Base-by-base conservation (phyloP, 169 alveolate genomes). In the Plasmodium vinckei region DNA sequence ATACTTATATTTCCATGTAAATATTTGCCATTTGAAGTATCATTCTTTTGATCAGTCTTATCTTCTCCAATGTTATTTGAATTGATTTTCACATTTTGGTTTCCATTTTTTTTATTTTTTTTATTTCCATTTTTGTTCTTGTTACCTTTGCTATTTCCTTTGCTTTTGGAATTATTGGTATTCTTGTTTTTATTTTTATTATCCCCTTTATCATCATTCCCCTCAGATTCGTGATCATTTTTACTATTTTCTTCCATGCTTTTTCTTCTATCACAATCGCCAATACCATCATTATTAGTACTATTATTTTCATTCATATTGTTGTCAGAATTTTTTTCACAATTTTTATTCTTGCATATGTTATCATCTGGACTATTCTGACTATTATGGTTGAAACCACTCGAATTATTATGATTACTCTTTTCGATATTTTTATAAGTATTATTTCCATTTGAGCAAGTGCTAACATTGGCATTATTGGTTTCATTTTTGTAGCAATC, bases 51-150 rank as follows among this genome's bases (percentile, higher is more conserved):
- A 12, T 44, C 53, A 9, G 21, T 61, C 6, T 51, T 42, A 3
- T 21, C 53, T 19, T 44, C 47, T 1, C 33, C 25, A 3, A 19
- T 54, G 12, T 56, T 64, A n/a, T 51, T 19, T 27, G 21, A n/a
- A 17, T 42, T 39, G 9, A 19, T 44, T 12, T 63, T 67, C n/a
- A 6, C 19, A 46, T 15, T 51, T 10, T 77, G 53, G 56, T 77
- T 63, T 13, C 19, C 39, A 27, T 61, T 75, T 21, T 75, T 75
- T 64, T 77, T 77, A 12, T 68, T 64, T 51, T 47, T 65, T 51
- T 33, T 57, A 51, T 64, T 33, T 21, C 27, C 75, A 23, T 19
- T 54, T 13, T 49, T 79, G 44, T 70, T 65, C 15, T 70, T 67
- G 15, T 13, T 46, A 13, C 67, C 33, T 33, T 44, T 44, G 19